Base-by-base conservation (phyloP, 768 basidiomycete species). In the Russula sp. region DNA sequence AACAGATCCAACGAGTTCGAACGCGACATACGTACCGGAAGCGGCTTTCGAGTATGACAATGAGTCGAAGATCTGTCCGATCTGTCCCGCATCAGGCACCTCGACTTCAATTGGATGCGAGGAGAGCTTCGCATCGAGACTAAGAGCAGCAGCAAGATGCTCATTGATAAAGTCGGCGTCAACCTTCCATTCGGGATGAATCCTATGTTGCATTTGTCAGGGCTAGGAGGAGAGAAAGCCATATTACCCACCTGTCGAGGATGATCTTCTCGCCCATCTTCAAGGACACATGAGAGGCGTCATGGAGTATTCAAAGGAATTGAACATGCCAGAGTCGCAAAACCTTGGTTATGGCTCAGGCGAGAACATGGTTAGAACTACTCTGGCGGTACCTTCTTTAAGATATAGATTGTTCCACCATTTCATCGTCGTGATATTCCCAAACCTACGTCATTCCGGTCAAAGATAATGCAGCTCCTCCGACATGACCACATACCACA, bases 31-130 rank as follows among this genome's bases (percentile, higher is more conserved):
- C 77, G 39, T 67, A 88, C 88, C 84, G 31, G 88, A 88, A 14
- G 84, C 88, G 57, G 87, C 88, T 74, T 91, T 95, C 47, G 88
- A 85, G 73, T 95, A 96, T 3, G 88, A 91, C 55, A 97, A 77
- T 4, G 84, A 81, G 70, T 96, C 94, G 71, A 97, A 96, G 63
- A 96, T 93, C 85, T 95, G 72, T n/a, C 49, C 47, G 35, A 66
- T 91, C 68, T 87, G 82, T 70, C 89, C 88, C 8, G 91, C 88
- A 71, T 95, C 91, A 0, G 87, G 89, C 71, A 89, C 92, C 14
- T 88, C 86, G 34, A 96, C 91, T 73, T 98, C 92, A 68, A 98
- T 89, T 1, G 96, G 90, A 73, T 98, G 95, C 11, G 91, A 93
- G 22, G 91, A 92, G 9, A 85, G 75, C 70, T 92, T 91, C 2